Base-by-base conservation (phyloP, 176 grass and related monocot genomes). In the Eragrostis curvula region DNA sequence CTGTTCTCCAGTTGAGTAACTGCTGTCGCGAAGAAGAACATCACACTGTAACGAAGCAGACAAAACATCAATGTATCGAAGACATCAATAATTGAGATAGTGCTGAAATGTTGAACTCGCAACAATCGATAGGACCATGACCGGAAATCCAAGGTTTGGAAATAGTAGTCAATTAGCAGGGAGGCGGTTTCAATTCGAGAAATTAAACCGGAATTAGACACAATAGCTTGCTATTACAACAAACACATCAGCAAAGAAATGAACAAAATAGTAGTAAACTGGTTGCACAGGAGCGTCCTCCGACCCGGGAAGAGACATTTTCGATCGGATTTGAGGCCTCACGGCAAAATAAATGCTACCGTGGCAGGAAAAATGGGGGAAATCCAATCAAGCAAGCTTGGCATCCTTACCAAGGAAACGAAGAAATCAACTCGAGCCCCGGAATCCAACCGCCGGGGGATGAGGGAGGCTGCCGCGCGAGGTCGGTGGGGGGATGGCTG, bases 1-100 rank as follows among this genome's bases (percentile, higher is more conserved):
- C 5, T 51, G 57, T 51, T 86, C 56, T 89, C 86, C 66, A 67
- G 66, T 50, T 73, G 28, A 56, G 67, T 30, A 74, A 9, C 36
- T 57, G 52, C 6, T 14, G 7, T 52, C 17, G n/a, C 61, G 78
- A 48, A 49, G 65, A 70, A 76, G 62, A 77, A 78, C 65, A 89
- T 71, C 49, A 47, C 48, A 66, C 78, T 82, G 83, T 52, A 66
- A 73, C 49, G 24, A 81, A 45, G 21, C 68, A 66, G 20, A 12
- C 3, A 41, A 71, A 61, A 41, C 0, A 23, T 63, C 44, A 70
- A 48, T 42, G 43, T 36, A 86, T 68, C 23, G 27, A 67, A 85
- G 18, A 41, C 20, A 28, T 49, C 50, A 61, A 16, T 27, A 11
- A 9, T 30, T 51, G 44, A 1, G 8, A 69, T 43, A 47, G 30